phyloP scores from a whole-genome alignment of 352 stramenopile genomes.

The Phytopythium vexans region DNA sequence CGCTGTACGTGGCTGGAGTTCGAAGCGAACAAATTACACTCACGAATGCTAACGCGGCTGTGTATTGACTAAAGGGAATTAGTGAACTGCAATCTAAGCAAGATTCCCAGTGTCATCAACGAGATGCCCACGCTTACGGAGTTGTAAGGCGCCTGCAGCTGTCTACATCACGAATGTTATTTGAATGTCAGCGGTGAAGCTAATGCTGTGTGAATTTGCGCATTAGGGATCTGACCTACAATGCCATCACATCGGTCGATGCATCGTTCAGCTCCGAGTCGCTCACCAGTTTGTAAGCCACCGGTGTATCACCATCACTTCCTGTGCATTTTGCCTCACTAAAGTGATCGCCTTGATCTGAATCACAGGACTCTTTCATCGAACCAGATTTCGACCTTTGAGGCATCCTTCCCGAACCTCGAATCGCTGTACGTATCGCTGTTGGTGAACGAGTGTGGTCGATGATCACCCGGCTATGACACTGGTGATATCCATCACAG shows the following conservation, averaged over 20 bases:
- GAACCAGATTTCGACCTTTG: constrained; percentile 39
- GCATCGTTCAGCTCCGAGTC: constrained; percentile 4
- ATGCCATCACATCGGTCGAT: background rate
- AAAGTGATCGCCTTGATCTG: no score
- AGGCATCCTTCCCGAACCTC: constrained; percentile 38
- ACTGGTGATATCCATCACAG: background rate
- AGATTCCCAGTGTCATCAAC: constrained; percentile 28
- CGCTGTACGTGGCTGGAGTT: constrained; percentile 10
- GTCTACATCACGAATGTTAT: background rate
- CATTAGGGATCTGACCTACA: background rate
- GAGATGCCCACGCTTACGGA: constrained; percentile 12
- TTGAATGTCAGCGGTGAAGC: background rate
- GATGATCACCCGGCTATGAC: background rate
- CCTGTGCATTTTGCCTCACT: background rate
- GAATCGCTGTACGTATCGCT: constrained; percentile 35
- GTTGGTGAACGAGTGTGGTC: background rate
- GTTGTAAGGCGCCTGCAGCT: constrained; percentile 13
- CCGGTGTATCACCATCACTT: background rate
- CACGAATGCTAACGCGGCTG: no score
- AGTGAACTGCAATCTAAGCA: constrained; percentile 38
- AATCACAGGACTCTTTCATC: constrained; percentile 12
- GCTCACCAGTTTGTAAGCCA: background rate
- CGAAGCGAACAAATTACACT: background rate
- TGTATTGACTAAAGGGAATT: constrained; percentile 18
- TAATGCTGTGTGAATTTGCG: background rate